Evolutionary conservation across 495 filamentous ascomycete genomes (phyloP).

Genomic region (Haplographium delicatum): DNA sequence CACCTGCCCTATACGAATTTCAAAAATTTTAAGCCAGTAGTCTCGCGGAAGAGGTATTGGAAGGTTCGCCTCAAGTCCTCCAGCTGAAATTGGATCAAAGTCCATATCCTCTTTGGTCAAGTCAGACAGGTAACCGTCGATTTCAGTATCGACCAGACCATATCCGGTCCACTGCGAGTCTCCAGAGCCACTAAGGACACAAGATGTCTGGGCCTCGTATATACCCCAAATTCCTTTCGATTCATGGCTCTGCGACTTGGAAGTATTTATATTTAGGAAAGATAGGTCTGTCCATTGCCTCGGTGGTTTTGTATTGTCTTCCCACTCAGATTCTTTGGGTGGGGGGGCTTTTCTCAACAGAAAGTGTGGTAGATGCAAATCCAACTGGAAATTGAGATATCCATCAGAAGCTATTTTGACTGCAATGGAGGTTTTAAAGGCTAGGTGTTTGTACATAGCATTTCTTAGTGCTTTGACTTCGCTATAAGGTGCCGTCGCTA

Average conservation of each 20-base stretch:
- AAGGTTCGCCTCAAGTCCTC: background rate
- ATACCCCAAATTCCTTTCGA: constrained; percentile 6
- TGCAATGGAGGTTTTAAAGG: background rate
- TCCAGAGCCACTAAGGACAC: background rate
- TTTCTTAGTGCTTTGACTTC: background rate
- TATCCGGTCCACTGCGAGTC: constrained; percentile 6
- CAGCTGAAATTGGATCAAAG: constrained; percentile 1
- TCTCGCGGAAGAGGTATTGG: background rate
- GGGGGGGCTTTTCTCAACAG: background rate
- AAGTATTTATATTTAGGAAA: background rate
- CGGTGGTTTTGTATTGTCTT: background rate
- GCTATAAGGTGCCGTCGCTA: background rate
- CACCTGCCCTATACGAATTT: constrained; percentile 3
- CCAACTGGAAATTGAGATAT: constrained; percentile 2
- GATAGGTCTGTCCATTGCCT: constrained; percentile 9
- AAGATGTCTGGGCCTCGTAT: constrained; percentile 5
- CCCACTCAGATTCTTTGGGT: background rate
- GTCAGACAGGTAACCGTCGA: constrained; percentile 2
- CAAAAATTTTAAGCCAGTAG: constrained; percentile 4
- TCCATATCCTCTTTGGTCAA: background rate
- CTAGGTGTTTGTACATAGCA: constrained; percentile 1
- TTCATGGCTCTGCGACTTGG: background rate
- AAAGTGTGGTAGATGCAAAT: constrained; percentile 6
- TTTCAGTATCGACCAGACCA: constrained; percentile 6
- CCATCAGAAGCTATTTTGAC: constrained; percentile 6